Evolutionary conservation across 805 yeast species (phyloP), one percentile per base, ranked within the genome.

Genomic region (Metschnikowia gruessii): DNA sequence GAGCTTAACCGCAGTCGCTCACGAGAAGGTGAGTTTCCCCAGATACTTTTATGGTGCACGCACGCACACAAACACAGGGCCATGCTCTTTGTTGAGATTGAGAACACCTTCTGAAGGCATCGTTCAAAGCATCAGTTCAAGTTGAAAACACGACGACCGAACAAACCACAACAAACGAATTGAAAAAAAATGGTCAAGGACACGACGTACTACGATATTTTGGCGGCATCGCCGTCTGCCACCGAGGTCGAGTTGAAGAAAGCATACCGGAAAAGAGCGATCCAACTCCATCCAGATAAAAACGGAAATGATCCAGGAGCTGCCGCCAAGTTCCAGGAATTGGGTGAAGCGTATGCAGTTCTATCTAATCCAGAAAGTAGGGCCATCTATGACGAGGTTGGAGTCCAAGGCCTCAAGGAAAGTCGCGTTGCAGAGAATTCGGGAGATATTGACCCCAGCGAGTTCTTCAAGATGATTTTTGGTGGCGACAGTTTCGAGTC

Each of bases 271-370:
- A 55, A 54, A 21, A 50, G 34, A 31, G 59, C 59, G 37, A 52
- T 55, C 37, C 53, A 45, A 29, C 56, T 50, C 22, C 59, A 55
- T 22, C 99, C 99, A 1, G 99, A 94, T 65, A 94, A 94, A 71
- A 89, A 92, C 61, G 96, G 95, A n/a, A 83, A 86, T 59, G 95
- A 94, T 63, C 95, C 94, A 34, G 78, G 80, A 11, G 99, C 99
- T 13, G 89, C 92, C 12, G 80, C 78, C 42, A 83, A 85, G 58
- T 94, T 94, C 67, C 97, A 94, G 66, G 87, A 79, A 47, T 50
- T 72, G 33, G 76, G 73, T 4, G 76, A 70, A 53, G 92, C 92
- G 0, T 87, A 85, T 57, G 90, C 86, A 54, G 87, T 94, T 0
- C 69, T 94, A 50, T 85, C 85, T 58, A 94, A 94, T 63, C 72